Percentiles rank a stretch among this genome's conserved stretches.
These are phyloP conservation scores for Apostasia shenzhenica DNA, from an alignment of 106 monocot species.

Conservation along the genomic window DNA sequence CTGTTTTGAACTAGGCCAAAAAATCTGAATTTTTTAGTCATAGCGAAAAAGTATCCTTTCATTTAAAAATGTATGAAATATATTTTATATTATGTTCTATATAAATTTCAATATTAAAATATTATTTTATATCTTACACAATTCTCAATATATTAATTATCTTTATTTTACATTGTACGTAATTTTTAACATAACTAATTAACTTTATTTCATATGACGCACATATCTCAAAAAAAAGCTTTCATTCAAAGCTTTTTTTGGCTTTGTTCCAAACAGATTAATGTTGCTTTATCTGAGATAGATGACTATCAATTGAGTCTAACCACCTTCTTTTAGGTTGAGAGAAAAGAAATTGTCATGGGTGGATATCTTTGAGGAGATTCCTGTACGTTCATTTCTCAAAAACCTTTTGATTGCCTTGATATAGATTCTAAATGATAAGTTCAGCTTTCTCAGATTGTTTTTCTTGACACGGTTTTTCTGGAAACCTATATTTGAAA, in stretches of 20 bases:
- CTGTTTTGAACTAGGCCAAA: too few species aligned
- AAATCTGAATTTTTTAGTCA: too few species aligned
- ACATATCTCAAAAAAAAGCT: neutral
- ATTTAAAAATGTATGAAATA: too few species aligned
- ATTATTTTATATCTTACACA: too few species aligned
- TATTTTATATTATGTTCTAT: too few species aligned
- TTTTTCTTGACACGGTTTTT: neutral
- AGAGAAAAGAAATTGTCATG: constrained; percentile 89
- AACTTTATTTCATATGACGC: neutral
- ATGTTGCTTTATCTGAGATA: neutral
- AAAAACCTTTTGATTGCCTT: neutral
- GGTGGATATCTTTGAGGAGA: constrained; percentile 99
- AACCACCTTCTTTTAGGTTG: constrained; percentile 34
- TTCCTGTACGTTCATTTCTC: constrained; percentile 47
- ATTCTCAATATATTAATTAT: too few species aligned
- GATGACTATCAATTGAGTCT: neutral
- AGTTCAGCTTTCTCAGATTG: neutral
- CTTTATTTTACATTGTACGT: too few species aligned
- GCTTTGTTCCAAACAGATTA: too few species aligned
- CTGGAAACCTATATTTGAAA: neutral
- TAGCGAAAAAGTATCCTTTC: too few species aligned
- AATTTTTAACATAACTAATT: too few species aligned
- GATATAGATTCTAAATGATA: neutral
- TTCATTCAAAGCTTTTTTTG: neutral
- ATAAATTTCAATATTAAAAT: too few species aligned